A percentile compares a stretch with the other conserved stretches of the same genome.
Conservation (phyloP, 225 moss, liverwort and hornwort genomes). For the Marchantia paleacea region DNA sequence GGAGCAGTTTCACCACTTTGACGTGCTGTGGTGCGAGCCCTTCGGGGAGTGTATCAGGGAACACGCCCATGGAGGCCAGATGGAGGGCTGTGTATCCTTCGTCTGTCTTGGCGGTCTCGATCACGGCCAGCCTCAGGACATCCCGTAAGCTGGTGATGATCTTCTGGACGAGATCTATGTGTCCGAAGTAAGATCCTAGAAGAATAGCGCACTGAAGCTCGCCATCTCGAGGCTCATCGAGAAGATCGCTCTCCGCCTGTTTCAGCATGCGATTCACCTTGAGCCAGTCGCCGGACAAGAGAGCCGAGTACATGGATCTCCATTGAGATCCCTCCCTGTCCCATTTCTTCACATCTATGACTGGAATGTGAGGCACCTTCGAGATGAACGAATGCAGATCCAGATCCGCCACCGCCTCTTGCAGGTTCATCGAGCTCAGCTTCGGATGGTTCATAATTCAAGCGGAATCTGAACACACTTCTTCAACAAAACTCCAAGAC, state of each 20-base stretch:
- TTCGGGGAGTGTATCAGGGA: neutral
- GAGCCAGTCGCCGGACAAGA: neutral
- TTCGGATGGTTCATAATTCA: neutral
- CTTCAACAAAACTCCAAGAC: neutral
- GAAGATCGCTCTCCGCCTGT: constrained; percentile 1
- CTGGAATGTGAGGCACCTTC: constrained; percentile 1
- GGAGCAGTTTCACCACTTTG: constrained; percentile 4
- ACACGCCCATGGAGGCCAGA: neutral
- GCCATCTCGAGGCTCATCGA: constrained; percentile 13
- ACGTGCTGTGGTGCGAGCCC: neutral
- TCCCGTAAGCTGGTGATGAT: constrained; percentile 6
- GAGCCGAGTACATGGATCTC: constrained; percentile 5
- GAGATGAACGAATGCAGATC: constrained; percentile 6
- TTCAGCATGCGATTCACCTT: constrained; percentile 5
- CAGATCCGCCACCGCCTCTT: constrained; percentile 13
- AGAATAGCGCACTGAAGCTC: constrained; percentile 15
- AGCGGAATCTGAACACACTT: neutral
- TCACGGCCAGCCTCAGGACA: constrained; percentile 1
- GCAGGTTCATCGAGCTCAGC: constrained; percentile 5
- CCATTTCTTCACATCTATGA: constrained; percentile 17
- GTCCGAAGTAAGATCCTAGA: constrained; percentile 10
- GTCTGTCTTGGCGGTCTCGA: constrained; percentile 10
- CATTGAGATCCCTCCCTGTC: constrained; percentile 10
- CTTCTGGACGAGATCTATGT: constrained; percentile 3
- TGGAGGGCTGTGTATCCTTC: neutral